phyloP scores from a whole-genome alignment of 768 basidiomycete genomes.

The Phlegmacium glaucopus region DNA sequence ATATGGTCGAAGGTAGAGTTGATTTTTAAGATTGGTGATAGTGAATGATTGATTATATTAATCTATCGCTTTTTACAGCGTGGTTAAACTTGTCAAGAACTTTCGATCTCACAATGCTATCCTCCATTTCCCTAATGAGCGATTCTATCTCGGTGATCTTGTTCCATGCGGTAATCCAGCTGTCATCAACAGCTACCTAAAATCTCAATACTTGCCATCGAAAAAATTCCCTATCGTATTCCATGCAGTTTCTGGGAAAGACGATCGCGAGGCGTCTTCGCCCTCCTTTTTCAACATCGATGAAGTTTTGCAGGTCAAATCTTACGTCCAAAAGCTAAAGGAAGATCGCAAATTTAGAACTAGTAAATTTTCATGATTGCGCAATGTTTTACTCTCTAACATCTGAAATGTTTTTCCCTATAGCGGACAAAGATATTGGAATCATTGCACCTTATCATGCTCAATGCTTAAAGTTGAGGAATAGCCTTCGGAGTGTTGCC shows the following conservation, averaged over 20 bases:
- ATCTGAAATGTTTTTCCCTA: background rate
- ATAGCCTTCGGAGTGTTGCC: slow-evolving; percentile 27
- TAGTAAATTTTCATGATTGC: slow-evolving; percentile 28
- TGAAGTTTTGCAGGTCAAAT: slow-evolving; percentile 51
- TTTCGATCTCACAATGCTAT: slow-evolving; percentile 64
- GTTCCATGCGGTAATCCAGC: slow-evolving; percentile 39
- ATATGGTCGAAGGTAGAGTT: slow-evolving; percentile 14
- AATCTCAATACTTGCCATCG: slow-evolving; percentile 37
- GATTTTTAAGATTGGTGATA: no score
- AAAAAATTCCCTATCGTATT: slow-evolving; percentile 60
- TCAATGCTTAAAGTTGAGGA: slow-evolving; percentile 49
- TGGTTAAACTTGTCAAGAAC: slow-evolving; percentile 62
- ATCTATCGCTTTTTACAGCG: slow-evolving; percentile 29
- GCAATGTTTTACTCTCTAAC: background rate
- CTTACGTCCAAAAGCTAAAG: slow-evolving; percentile 41
- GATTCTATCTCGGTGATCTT: slow-evolving; percentile 57
- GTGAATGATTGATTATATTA: no score
- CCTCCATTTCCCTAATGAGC: slow-evolving; percentile 56
- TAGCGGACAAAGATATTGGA: slow-evolving; percentile 54
- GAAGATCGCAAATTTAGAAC: slow-evolving; percentile 33
- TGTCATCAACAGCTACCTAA: slow-evolving; percentile 37
- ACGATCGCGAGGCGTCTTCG: slow-evolving; percentile 62
- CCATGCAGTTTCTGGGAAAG: slow-evolving; percentile 56
- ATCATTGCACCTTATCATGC: slow-evolving; percentile 63
- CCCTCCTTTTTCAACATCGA: slow-evolving; percentile 73